These are phyloP conservation scores for Mycogone perniciosa DNA, from an alignment of 2,329 filamentous ascomycete genomes.

Conservation along the genomic window DNA sequence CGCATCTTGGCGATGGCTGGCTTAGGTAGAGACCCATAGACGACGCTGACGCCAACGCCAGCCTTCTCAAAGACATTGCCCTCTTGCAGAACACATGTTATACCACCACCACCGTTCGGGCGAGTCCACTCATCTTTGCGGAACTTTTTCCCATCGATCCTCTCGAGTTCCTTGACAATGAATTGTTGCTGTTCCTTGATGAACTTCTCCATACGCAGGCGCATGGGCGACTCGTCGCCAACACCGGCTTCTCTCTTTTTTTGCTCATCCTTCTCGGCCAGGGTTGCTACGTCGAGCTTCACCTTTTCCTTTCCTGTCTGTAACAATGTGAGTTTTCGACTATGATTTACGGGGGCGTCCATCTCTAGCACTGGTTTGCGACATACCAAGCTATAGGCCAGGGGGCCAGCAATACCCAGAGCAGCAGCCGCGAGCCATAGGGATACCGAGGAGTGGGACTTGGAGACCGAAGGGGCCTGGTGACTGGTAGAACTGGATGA, in stretches of 20 bases:
- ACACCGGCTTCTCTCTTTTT: constrained; percentile 66
- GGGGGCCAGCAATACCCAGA: constrained; percentile 44
- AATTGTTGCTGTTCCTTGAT: constrained; percentile 88
- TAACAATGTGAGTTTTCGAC: not conserved
- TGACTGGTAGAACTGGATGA: constrained; percentile 20
- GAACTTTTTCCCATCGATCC: constrained; percentile 78
- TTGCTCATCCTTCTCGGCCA: constrained; percentile 79
- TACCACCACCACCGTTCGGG: constrained; percentile 83
- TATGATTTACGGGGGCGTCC: not conserved
- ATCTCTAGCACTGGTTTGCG: constrained; percentile 6
- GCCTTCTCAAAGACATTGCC: constrained; percentile 98
- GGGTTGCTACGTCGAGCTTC: constrained; percentile 57
- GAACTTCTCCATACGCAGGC: constrained; percentile 92
- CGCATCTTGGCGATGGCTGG: constrained; percentile 89
- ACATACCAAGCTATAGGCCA: constrained; percentile 55
- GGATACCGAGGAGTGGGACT: constrained; percentile 16
- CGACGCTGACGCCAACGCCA: constrained; percentile 89
- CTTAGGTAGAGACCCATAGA: constrained; percentile 85
- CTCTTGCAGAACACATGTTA: constrained; percentile 90
- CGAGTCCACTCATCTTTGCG: constrained; percentile 80
- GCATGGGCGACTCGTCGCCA: constrained; percentile 80
- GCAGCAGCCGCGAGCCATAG: constrained; percentile 34
- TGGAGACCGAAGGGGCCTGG: constrained; percentile 15
- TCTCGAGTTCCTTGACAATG: constrained; percentile 77
- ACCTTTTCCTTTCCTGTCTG: constrained; percentile 38